phyloP scores from a whole-genome alignment of 2,329 filamentous ascomycete genomes.

The Hypoxylon sp. region DNA sequence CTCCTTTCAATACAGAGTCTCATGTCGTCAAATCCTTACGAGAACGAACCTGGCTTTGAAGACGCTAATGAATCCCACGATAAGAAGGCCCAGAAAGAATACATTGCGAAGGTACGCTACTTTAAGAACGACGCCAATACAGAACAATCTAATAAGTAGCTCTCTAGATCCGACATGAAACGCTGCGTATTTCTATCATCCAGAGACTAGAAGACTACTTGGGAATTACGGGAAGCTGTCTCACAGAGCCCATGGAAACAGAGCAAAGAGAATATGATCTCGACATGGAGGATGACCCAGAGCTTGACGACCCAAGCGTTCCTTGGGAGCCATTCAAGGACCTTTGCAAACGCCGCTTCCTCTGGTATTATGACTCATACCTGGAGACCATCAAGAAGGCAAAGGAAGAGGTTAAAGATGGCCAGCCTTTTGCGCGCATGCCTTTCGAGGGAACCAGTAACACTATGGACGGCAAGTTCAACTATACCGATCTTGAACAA shows the following conservation, averaged over 20 bases:
- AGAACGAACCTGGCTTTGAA: slow-evolving; percentile 95
- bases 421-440: slow-evolving; percentile 77
- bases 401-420: slow-evolving; percentile 68
- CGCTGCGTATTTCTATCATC: slow-evolving; percentile 84
- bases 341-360: slow-evolving; percentile 86
- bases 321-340: slow-evolving; percentile 90
- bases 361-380: slow-evolving; percentile 97
- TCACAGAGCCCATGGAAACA: slow-evolving; percentile 46
- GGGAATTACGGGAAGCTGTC: slow-evolving; percentile 65
- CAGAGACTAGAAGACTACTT: slow-evolving; percentile 84
- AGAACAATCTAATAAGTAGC: slow-evolving; percentile 36
- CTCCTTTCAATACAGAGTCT: slow-evolving; percentile 95
- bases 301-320: slow-evolving; percentile 59
- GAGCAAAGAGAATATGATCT: slow-evolving; percentile 55
- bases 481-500: slow-evolving; percentile 77
- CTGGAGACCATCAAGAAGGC: slow-evolving; percentile 74
- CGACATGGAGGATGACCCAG: slow-evolving; percentile 58
- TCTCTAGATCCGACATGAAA: slow-evolving; percentile 85
- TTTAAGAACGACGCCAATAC: not conserved
- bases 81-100: slow-evolving; percentile 76
- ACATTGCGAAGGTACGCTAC: slow-evolving; percentile 77
- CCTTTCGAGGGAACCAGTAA: slow-evolving; percentile 84
- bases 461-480: slow-evolving; percentile 85
- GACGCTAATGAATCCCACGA: slow-evolving; percentile 72
- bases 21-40: slow-evolving; percentile 92